Base-by-base conservation (phyloP, 805 yeast species). In the Monosporozyma unispora region DNA sequence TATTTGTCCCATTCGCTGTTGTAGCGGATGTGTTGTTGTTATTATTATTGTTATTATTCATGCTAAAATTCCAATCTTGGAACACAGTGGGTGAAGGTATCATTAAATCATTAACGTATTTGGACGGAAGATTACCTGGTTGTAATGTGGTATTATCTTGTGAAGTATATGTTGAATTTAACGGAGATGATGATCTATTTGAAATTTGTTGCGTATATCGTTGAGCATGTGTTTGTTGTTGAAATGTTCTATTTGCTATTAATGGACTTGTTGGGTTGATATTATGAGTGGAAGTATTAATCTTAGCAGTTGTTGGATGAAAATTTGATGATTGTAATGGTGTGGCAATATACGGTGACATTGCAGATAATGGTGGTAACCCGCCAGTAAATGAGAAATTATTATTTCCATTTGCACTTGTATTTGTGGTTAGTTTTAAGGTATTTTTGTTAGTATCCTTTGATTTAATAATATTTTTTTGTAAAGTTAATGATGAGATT, bases 281-380 rank as follows among this genome's bases (percentile, higher is more conserved):
- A 27, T 23, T 37, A 58, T 28, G 64, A 44, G 31, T 11, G 4
- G 27, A 25, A 5, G 27, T 25, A 25, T 25, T 25, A 25, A 18
- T 39, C 33, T 46, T 46, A 27, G 21, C 18, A 10, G 7, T 33
- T 10, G 64, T n/a, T 25, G 35, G 19, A 27, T 42, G 33, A 18
- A 25, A 18, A 56, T 57, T 50, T 50, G 63, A 52, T 27, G 28
- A 48, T 51, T 61, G 70, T 45, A 63, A 50, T 3, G 70, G 70
- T 2, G 70, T 66, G 3, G 69, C 68, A 22, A 66, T 52, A 46
- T 67, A 66, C 6, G 61, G 66, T 31, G 61, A 64, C 44, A 59
- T 56, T 1, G 66, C 60, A 7, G 68, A 60, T 28, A 61, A 57
- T 8, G 68, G 61, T 33, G 62, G 63, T 35, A 62, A 52, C 4